Conservation (phyloP, 169 alveolate genomes). For the Cryptosporidium parvum region DNA sequence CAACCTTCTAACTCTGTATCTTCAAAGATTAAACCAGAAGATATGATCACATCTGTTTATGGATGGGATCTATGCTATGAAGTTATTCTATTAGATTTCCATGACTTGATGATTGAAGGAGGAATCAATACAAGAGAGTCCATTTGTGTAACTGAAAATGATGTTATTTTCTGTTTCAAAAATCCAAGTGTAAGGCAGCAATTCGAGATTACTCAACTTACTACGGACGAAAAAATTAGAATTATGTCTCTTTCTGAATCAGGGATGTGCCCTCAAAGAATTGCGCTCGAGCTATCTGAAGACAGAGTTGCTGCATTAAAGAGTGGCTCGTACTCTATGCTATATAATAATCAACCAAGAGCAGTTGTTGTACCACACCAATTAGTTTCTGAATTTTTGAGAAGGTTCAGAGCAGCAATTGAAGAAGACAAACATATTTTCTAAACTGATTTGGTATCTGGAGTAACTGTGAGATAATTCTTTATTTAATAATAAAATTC, state of each 20-base stretch:
- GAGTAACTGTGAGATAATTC: neutral
- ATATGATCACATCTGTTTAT: conserved; percentile 64
- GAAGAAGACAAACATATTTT: conserved; percentile 75
- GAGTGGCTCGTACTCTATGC: conserved; percentile 72
- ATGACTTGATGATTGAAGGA: conserved; percentile 75
- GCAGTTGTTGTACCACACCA: conserved; percentile 76
- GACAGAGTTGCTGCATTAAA: conserved; percentile 76
- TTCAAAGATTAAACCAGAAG: conserved; percentile 72
- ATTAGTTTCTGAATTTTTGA: conserved; percentile 64
- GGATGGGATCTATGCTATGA: conserved; percentile 76
- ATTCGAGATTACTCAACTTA: conserved; percentile 45
- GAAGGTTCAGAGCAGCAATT: conserved; percentile 74
- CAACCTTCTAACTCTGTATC: conserved; percentile 38
- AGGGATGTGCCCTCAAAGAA: conserved; percentile 76
- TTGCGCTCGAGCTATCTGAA: conserved; percentile 73
- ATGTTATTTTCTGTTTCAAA: conserved; percentile 58
- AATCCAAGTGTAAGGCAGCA: conserved; percentile 72
- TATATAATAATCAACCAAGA: conserved; percentile 66
- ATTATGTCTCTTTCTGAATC: conserved; percentile 63
- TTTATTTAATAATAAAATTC: too few relatives aligned
- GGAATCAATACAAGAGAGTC: conserved; percentile 60
- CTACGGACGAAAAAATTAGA: conserved; percentile 71
- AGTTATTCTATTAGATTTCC: conserved; percentile 62
- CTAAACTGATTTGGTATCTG: neutral
- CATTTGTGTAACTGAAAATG: conserved; percentile 67